Conservation (phyloP, 805 yeast genomes). For the Grigorovia jiainica region DNA sequence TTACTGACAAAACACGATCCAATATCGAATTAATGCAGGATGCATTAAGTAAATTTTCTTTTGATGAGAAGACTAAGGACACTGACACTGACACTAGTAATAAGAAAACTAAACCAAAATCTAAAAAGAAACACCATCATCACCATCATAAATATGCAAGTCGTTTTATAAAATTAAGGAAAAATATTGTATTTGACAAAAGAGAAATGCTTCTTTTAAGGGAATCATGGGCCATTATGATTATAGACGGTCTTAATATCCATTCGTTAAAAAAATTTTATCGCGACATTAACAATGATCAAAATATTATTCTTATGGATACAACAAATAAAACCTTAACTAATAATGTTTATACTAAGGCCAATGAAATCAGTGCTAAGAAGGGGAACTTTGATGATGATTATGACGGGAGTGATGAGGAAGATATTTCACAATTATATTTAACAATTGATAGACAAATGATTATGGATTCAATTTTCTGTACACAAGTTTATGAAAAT, state of each 20-base stretch:
- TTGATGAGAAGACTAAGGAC: too few relatives aligned
- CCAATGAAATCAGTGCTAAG: neutral
- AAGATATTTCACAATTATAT: neutral
- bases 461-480: conserved; percentile 45
- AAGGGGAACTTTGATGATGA: neutral
- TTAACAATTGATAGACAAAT: neutral
- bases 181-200: conserved; percentile 13
- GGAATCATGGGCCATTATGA: conserved; percentile 32
- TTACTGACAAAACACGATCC: too few relatives aligned
- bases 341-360: neutral
- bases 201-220: conserved; percentile 30
- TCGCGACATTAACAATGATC: neutral
- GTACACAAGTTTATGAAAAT: conserved; percentile 68
- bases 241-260: conserved; percentile 24
- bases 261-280: conserved; percentile 3
- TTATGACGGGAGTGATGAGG: neutral
- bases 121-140: neutral
- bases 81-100: neutral
- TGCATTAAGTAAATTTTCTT: too few relatives aligned
- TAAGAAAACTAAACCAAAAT: neutral
- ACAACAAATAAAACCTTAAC: neutral
- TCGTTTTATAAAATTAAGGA: neutral
- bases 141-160: neutral
- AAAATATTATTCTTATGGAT: neutral
- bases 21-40: too few relatives aligned